Evolutionary conservation across 208 protist genomes (phyloP).

Genomic region (Leptomonas seymouri): DNA sequence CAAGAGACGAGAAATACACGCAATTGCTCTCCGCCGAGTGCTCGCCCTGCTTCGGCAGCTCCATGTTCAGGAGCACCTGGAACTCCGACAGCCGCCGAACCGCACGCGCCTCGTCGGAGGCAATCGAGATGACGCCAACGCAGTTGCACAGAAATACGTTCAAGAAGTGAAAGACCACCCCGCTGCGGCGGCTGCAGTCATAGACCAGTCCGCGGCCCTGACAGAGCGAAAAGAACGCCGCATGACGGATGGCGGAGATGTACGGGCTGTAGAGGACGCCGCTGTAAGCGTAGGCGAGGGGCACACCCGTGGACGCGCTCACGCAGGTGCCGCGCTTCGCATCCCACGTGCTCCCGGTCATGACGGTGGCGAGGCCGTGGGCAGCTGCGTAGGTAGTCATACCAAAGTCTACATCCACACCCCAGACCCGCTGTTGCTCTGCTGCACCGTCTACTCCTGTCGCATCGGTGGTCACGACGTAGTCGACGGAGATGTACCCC

Average conservation of each 20-base stretch:
- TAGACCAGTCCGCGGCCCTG: constrained; percentile 70
- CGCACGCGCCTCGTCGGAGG: constrained; percentile 33
- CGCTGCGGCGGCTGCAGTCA: constrained; percentile 50
- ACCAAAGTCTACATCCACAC: constrained; percentile 90
- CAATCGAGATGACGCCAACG: constrained; percentile 82
- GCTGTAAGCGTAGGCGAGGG: constrained; percentile 84
- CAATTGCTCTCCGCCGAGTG: constrained; percentile 88
- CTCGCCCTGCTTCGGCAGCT: constrained; percentile 88
- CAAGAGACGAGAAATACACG: constrained; percentile 81
- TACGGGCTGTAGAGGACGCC: constrained; percentile 90
- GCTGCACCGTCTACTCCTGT: not conserved
- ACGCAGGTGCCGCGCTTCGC: constrained; percentile 24
- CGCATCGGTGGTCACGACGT: constrained; percentile 48
- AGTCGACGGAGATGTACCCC: constrained; percentile 91
- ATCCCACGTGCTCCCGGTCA: constrained; percentile 48
- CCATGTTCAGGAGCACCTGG: constrained; percentile 78
- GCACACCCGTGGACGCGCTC: constrained; percentile 19
- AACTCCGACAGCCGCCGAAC: constrained; percentile 71
- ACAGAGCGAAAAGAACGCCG: constrained; percentile 86
- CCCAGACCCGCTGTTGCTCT: constrained; percentile 62
- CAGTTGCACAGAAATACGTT: constrained; percentile 83
- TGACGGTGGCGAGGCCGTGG: constrained; percentile 58
- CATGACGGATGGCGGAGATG: constrained; percentile 79
- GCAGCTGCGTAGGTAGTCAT: constrained; percentile 82
- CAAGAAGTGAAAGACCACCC: constrained; percentile 87